These are phyloP conservation scores for Cucurbita argyrosperma DNA, from an alignment of 306 rosid species.

Conservation along the genomic window DNA sequence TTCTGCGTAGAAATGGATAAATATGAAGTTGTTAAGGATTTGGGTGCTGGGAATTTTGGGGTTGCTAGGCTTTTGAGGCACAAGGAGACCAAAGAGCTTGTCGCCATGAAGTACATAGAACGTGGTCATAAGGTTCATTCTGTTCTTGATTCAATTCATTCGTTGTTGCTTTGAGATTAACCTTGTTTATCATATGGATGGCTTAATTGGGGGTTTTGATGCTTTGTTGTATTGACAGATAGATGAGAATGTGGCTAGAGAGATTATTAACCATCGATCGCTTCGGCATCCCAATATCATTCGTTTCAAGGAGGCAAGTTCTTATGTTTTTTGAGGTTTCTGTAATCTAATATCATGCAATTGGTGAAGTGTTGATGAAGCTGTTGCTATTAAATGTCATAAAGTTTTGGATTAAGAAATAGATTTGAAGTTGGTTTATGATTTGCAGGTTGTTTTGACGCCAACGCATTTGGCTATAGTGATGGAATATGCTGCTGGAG, in stretches of 20 bases:
- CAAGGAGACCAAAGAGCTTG: slow-evolving; percentile 6
- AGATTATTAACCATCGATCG: slow-evolving; percentile 6
- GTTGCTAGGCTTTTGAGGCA: slow-evolving; percentile 6
- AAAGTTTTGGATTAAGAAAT: not conserved
- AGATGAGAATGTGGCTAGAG: slow-evolving; percentile 6
- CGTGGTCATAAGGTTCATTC: not conserved
- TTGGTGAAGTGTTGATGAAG: not conserved
- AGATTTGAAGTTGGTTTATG: not conserved
- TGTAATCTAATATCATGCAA: not conserved
- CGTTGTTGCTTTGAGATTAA: not conserved
- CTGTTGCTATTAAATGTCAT: not conserved
- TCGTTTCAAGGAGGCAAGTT: slow-evolving; percentile 5
- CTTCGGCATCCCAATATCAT: slow-evolving; percentile 1
- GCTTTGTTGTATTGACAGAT: not conserved
- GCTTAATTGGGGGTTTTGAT: not conserved
- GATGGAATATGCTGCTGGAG: slow-evolving; percentile 10
- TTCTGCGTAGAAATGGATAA: not conserved
- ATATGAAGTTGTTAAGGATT: slow-evolving; percentile 5
- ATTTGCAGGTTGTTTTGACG: slow-evolving; percentile 7
- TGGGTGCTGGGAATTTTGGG: slow-evolving; percentile 4
- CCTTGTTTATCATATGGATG: not conserved
- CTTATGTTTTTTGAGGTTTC: not conserved
- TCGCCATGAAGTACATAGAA: slow-evolving; percentile 8
- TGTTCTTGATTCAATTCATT: not conserved
- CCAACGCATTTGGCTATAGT: slow-evolving; percentile 8